phyloP scores from a whole-genome alignment of 345 rosid species.

The Moricandia arvensis region DNA sequence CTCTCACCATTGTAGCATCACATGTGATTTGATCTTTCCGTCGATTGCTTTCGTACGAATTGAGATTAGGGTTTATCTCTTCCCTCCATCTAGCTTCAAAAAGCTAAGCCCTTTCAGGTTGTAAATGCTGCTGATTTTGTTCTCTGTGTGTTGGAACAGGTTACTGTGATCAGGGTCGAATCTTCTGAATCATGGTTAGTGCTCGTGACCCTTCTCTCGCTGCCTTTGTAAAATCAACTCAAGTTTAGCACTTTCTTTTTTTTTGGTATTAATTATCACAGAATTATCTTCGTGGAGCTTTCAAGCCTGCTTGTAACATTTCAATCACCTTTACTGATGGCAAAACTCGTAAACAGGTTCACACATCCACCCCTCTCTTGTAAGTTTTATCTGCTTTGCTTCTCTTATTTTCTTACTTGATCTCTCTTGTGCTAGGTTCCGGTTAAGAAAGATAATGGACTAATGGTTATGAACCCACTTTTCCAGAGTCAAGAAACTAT shows the following conservation, averaged over 20 bases:
- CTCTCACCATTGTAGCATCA: background rate
- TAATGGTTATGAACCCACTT: conserved; percentile 69
- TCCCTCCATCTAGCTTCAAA: background rate
- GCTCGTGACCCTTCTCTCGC: background rate
- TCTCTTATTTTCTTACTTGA: conserved; percentile 7
- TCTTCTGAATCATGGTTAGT: conserved; percentile 39
- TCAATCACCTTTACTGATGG: conserved; percentile 72
- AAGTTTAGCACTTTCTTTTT: background rate
- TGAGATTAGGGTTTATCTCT: background rate
- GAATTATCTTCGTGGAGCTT: conserved; percentile 95
- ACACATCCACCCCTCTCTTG: background rate
- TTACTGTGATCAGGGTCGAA: background rate
- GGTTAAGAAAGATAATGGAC: conserved; percentile 95
- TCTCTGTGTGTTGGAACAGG: conserved; percentile 11
- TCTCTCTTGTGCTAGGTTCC: conserved; percentile 58
- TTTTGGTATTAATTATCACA: conserved; percentile 24
- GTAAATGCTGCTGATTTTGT: conserved; percentile 5
- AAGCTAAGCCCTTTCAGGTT: background rate
- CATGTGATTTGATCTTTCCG: background rate
- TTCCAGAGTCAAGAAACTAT: conserved; percentile 96
- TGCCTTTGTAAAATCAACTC: background rate
- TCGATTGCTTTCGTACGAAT: background rate
- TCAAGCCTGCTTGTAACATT: conserved; percentile 83
- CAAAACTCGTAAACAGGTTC: conserved; percentile 82
- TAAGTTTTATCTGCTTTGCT: background rate